phyloP scores from a whole-genome alignment of 1,284 basidiomycete species.

The Apiotrichum siamense region DNA sequence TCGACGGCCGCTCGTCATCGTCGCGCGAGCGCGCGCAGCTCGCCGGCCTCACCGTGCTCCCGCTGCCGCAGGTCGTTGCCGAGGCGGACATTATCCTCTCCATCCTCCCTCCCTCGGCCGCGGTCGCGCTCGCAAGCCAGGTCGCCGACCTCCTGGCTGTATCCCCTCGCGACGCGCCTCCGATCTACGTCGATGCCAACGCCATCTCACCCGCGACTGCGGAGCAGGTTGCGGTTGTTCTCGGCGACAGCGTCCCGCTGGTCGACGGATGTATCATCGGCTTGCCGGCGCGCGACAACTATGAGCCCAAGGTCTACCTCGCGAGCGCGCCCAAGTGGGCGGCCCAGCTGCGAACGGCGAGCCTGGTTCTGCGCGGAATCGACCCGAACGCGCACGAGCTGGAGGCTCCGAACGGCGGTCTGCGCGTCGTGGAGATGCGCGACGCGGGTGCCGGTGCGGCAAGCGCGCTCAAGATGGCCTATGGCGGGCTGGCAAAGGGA shows the following conservation, averaged over 20 bases:
- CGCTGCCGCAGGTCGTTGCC: slow-evolving; percentile 5
- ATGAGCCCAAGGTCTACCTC: slow-evolving; percentile 18
- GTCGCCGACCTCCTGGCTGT: background rate
- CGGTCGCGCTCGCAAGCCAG: slow-evolving; percentile 9
- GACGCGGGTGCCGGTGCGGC: slow-evolving; percentile 18
- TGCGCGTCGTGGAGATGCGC: background rate
- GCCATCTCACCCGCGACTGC: slow-evolving; percentile 16
- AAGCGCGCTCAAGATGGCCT: slow-evolving; percentile 23
- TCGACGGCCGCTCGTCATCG: slow-evolving; percentile 5
- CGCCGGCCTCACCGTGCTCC: slow-evolving; percentile 8
- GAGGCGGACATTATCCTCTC: slow-evolving; percentile 18
- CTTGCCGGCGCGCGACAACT: slow-evolving; percentile 1
- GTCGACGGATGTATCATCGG: slow-evolving; percentile 21
- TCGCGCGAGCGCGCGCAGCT: slow-evolving; percentile 4
- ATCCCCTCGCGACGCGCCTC: background rate
- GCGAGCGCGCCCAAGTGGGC: slow-evolving; percentile 1
- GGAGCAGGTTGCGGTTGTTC: slow-evolving; percentile 1
- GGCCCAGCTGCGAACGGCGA: background rate
- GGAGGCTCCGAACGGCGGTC: background rate
- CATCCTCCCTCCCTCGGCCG: slow-evolving; percentile 19
- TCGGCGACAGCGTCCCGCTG: slow-evolving; percentile 6
- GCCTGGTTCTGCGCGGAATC: slow-evolving; percentile 1
- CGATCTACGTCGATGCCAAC: slow-evolving; percentile 21
- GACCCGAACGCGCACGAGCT: too few relatives aligned
- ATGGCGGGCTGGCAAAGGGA: slow-evolving; percentile 20